These are phyloP conservation scores for Arthrobotrys sphaeroides DNA, from an alignment of 2,329 filamentous ascomycete genomes.

Conservation along the genomic window DNA sequence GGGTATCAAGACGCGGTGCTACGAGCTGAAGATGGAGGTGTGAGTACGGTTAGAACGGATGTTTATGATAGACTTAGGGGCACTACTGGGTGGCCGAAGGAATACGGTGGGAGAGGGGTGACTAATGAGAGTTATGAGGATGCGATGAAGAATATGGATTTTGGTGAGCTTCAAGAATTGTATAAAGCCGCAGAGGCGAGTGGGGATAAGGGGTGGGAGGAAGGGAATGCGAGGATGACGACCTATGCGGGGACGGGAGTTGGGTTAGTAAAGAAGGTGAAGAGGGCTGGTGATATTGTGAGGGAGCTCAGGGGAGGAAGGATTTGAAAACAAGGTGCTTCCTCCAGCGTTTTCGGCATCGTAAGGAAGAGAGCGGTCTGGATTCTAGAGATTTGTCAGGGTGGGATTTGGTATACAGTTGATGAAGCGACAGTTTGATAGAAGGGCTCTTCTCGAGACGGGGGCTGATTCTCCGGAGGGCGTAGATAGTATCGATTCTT, in stretches of 20 bases:
- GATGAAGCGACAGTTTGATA: too few species aligned
- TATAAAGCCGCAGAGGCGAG: slow-evolving; percentile 65
- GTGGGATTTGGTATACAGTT: neutral
- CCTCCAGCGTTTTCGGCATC: neutral
- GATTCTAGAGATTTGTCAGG: slow-evolving; percentile 2
- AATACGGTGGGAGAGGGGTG: slow-evolving; percentile 69
- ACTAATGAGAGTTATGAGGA: slow-evolving; percentile 68
- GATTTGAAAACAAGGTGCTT: too few species aligned
- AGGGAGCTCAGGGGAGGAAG: slow-evolving; percentile 63
- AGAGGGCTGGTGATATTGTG: slow-evolving; percentile 67
- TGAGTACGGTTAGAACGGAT: slow-evolving; percentile 64
- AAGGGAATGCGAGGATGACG: slow-evolving; percentile 64
- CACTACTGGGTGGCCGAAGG: slow-evolving; percentile 68
- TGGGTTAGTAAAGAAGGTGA: slow-evolving; percentile 67
- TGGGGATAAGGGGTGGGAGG: slow-evolving; percentile 63
- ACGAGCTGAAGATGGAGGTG: slow-evolving; percentile 65
- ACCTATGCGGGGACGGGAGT: slow-evolving; percentile 72
- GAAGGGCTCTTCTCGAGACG: neutral
- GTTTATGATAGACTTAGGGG: slow-evolving; percentile 67
- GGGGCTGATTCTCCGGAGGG: neutral
- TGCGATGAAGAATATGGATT: slow-evolving; percentile 60
- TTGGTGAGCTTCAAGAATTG: slow-evolving; percentile 62
- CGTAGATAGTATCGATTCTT: neutral
- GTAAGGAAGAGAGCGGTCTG: neutral
- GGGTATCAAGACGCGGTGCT: slow-evolving; percentile 66